Evolutionary conservation across 163 green algal species (phyloP).

Genomic region (Chlorella variabilis): DNA sequence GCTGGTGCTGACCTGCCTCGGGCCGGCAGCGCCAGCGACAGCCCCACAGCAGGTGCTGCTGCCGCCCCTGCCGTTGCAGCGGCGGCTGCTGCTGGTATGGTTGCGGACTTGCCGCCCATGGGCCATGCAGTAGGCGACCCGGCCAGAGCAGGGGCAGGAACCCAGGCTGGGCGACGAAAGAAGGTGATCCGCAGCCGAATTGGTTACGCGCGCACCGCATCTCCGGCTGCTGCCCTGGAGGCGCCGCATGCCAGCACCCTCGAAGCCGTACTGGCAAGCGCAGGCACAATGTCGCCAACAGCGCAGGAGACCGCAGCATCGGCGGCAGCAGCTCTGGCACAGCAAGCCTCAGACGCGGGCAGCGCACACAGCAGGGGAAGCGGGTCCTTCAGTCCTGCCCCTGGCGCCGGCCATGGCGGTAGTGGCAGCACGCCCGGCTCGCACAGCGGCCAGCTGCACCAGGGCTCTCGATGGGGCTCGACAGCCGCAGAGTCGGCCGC

Average conservation of each 20-base stretch:
- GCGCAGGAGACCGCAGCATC: background rate
- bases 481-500: background rate
- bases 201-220: conserved; percentile 1
- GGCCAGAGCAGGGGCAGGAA: no score
- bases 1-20: no score
- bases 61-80: no score
- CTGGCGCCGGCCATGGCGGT: background rate
- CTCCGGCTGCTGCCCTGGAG: background rate
- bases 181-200: conserved; percentile 36
- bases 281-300: background rate
- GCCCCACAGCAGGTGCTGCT: background rate
- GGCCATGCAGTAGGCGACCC: background rate
- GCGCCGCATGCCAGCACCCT: background rate
- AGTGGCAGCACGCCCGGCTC: background rate
- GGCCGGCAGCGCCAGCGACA: background rate
- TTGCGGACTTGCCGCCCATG: background rate
- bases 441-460: background rate
- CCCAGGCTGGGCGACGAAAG: conserved; percentile 6
- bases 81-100: no score
- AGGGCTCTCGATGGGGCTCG: background rate
- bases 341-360: background rate
- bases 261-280: background rate
- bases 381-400: background rate
- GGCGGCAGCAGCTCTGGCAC: background rate
- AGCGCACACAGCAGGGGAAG: conserved; percentile 8